A percentile compares a stretch with the other conserved stretches of the same genome.
Conservation (phyloP, 176 grass and related monocot species). For the Ensete ventricosum region DNA sequence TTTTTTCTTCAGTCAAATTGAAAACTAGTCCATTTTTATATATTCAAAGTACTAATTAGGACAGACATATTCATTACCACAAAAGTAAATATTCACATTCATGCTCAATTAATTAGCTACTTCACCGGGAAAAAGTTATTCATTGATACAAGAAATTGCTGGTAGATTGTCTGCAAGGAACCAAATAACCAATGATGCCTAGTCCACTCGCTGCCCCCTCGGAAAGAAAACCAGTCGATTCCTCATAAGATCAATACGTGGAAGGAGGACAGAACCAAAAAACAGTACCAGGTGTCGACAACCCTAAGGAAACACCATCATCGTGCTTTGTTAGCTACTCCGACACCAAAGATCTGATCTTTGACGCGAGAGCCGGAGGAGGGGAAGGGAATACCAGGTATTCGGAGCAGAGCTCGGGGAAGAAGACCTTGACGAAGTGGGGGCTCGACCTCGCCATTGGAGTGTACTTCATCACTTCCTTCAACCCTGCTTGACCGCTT, state of each 20-base stretch:
- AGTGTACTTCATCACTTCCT: not conserved
- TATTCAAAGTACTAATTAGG: not conserved
- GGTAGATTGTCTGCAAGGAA: not conserved
- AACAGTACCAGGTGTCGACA: no score
- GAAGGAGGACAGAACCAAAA: not conserved
- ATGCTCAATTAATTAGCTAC: not conserved
- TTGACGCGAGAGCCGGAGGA: not conserved
- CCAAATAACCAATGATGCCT: not conserved
- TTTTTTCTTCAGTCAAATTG: not conserved
- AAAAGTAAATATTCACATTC: not conserved
- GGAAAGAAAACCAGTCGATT: not conserved
- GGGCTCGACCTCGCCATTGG: not conserved
- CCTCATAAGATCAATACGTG: not conserved
- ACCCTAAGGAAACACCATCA: no score
- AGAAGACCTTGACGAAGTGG: constrained; percentile 45
- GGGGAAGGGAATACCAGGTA: constrained; percentile 22
- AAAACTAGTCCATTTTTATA: not conserved
- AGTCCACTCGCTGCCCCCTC: not conserved
- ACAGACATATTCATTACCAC: not conserved
- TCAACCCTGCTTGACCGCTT: not conserved
- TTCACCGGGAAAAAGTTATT: not conserved
- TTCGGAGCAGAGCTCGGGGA: constrained; percentile 20
- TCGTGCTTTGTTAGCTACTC: not conserved
- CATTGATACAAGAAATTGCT: not conserved
- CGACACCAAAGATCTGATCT: not conserved